phyloP scores from a whole-genome alignment of 2,329 filamentous ascomycete species.

The Sclerotinia trifoliorum region DNA sequence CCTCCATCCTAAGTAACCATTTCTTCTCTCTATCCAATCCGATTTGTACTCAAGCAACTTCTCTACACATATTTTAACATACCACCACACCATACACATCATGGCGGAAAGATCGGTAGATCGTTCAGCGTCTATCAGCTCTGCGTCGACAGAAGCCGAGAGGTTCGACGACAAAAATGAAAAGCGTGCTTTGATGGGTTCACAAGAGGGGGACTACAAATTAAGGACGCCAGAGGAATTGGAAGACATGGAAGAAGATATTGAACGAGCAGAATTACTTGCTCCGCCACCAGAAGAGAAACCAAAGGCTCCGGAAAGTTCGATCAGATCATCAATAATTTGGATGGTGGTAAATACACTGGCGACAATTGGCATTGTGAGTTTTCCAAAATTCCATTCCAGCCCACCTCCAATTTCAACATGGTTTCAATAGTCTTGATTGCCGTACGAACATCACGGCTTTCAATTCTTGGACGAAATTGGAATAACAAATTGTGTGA shows the following conservation, averaged over 20 bases:
- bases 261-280: constrained; percentile 47
- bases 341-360: constrained; percentile 63
- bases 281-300: constrained; percentile 40
- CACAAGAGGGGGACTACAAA: constrained; percentile 32
- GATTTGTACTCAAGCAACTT: not conserved
- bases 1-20: not conserved
- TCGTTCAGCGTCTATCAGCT: constrained; percentile 35
- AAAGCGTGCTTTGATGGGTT: constrained; percentile 27
- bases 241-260: constrained; percentile 42
- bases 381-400: constrained; percentile 30
- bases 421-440: no score
- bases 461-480: no score
- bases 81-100: not conserved
- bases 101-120: constrained; percentile 35
- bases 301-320: constrained; percentile 35
- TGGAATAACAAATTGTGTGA: no score
- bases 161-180: constrained; percentile 34
- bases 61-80: not conserved
- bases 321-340: constrained; percentile 45
- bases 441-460: no score
- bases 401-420: no score
- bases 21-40: not conserved
- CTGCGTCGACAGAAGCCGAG: constrained; percentile 34
- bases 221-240: constrained; percentile 40
- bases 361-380: constrained; percentile 62